Evolutionary conservation across 306 rosid species (phyloP), one percentile per base, ranked within the genome.

Genomic region (Nissolia schottii): DNA sequence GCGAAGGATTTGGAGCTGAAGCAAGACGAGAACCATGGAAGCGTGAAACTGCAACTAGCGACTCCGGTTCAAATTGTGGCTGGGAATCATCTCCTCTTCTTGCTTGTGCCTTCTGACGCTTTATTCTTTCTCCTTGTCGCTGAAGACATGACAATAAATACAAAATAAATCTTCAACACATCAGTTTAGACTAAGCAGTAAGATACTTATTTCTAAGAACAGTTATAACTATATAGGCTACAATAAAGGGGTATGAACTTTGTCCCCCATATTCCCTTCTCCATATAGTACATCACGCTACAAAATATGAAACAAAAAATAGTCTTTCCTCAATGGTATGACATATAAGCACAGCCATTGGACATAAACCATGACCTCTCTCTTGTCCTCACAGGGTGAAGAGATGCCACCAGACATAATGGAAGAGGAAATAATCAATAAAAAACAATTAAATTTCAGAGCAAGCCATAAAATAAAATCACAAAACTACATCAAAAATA

Each of bases 1-100:
- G 99, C 14, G 96, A 81, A 83, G 92, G 87, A 0, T 81, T 62
- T 76, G 92, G 87, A 75, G 90, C 96, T 23, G 97, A 86, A 84
- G 97, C 96, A 79, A 95, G 97, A 71, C 99, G 97, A 79, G 99
- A 95, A 69, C 96, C 96, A 64, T 61, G 93, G 77, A 80, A 95
- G 56, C 83, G 85, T 69, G 90, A 76, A 74, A 95, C 86, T 28
- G 97, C 79, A 76, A 91, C 97, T 32, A 92, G 68, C 58, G 92
- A 80, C 55, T 87, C 92, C 1, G 97, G 99, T 79, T 81, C 90
- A 74, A 54, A 71, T 76, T 82, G 87, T 70, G 99, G 97, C 58
- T 53, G 82, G 1, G 63, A 83, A 49, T 95, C 97, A 81, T 95
- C 97, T 64, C 97, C 96, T 79, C 97, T 87, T 75, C 84, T 84